These are phyloP conservation scores for Talaromyces stipitatus DNA, from an alignment of 495 filamentous ascomycete genomes.

Conservation along the genomic window DNA sequence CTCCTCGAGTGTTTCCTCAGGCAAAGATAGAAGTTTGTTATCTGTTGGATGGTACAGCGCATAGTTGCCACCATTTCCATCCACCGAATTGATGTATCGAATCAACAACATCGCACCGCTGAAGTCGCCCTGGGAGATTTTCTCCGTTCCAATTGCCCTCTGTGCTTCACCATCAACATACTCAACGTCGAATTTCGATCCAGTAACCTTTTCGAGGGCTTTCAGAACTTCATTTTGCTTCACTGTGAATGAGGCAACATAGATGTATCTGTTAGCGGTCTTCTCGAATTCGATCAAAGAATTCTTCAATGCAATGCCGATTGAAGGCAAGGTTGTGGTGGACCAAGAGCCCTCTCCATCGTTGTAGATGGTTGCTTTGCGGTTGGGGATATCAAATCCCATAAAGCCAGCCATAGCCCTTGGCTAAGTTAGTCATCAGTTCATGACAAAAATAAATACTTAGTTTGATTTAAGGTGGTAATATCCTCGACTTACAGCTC, in stretches of 20 bases:
- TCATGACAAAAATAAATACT: too few species aligned
- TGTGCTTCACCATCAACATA: background rate
- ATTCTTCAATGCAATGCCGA: background rate
- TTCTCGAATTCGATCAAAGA: background rate
- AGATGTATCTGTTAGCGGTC: background rate
- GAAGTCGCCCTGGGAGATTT: background rate
- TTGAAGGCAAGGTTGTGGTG: background rate
- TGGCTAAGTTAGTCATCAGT: background rate
- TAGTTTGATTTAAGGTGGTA: too few species aligned
- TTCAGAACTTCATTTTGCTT: background rate
- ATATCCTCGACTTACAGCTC: background rate
- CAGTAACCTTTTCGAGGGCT: background rate
- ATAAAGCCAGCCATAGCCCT: background rate
- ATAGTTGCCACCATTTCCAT: constrained; percentile 1
- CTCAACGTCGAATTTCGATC: background rate
- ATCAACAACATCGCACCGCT: background rate
- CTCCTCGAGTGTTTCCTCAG: background rate
- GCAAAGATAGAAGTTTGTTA: background rate
- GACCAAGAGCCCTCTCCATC: background rate
- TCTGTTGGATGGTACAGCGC: background rate
- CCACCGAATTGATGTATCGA: background rate
- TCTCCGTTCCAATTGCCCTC: background rate
- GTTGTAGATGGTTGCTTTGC: background rate
- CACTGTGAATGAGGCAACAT: background rate
- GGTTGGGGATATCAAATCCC: background rate